Evolutionary conservation across 1,139 yeast genomes (phyloP), one percentile per base, ranked within the genome.

Genomic region (Yamadazyma atmosphaerica): DNA sequence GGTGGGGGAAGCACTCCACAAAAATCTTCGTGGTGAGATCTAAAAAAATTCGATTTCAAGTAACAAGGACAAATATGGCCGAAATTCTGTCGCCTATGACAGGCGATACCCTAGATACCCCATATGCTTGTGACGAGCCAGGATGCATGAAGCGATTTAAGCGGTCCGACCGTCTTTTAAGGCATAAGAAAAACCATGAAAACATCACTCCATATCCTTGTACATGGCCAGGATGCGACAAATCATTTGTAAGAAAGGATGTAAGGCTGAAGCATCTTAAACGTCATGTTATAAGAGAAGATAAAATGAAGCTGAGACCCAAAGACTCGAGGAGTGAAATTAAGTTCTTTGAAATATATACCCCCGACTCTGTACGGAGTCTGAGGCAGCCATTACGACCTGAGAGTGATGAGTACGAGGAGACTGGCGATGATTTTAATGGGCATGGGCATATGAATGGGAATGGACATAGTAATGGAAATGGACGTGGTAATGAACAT

Each of bases 151-250:
- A 64, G 39, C 56, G 54, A 33, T 67, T 67, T 42, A 60, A 64
- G 28, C 51, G 72, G 18, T 57, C 67, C 2, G 72, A 67, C 49
- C 72, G 65, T 44, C 49, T 67, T 30, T 51, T 65, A 7, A 46
- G 73, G 17, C 73, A 67, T 44, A 59, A 63, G 43, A 52, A 61
- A 35, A 65, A 65, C 45, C 73, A 67, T 43, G 62, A 62, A 32
- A 69, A 68, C 13, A 42, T 55, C 46, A 26, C 56, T 58, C 48
- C 59, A 51, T 40, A 60, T 44, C 36, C 41, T 40, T 37, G 54
- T 56, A 15, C 53, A 43, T 33, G 65, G 60, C 43, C 56, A 36
- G 45, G 61, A 41, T 67, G 73, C 47, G 63, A 63, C 4, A 59
- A 62, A 40, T 52, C 60, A 4, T 67, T 67, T 48, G 68, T 58